phyloP scores from a whole-genome alignment of 1,284 basidiomycete genomes.

The Meira miltonrushii region DNA sequence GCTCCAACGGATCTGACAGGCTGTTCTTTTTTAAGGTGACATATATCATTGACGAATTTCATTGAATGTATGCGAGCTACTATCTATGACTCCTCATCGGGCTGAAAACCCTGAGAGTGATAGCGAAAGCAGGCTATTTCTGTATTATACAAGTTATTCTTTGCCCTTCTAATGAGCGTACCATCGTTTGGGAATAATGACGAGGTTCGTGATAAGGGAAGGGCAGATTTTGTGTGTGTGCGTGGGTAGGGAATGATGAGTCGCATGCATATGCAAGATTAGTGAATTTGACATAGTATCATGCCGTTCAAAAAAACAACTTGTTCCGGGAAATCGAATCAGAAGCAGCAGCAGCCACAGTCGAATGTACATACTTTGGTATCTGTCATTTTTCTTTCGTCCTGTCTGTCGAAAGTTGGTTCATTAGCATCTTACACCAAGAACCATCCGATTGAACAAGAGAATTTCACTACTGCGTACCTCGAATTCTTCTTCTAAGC shows the following conservation, averaged over 20 bases:
- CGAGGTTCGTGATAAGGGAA: conserved; percentile 8
- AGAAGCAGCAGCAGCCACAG: not conserved
- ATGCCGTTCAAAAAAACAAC: not conserved
- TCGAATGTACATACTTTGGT: not conserved
- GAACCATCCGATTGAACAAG: not conserved
- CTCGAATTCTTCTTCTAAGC: conserved; percentile 1
- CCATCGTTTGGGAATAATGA: not conserved
- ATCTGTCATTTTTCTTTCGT: not conserved
- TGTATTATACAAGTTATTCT: not conserved
- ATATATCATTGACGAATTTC: no score
- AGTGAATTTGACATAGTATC: not conserved
- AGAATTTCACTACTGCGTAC: not conserved
- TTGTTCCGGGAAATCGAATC: not conserved
- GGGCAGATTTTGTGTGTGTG: not conserved
- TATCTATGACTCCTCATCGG: conserved; percentile 8
- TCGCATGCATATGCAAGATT: not conserved
- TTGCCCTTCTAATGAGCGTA: conserved; percentile 7
- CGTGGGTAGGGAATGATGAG: not conserved
- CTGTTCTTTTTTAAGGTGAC: no score
- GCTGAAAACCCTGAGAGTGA: not conserved
- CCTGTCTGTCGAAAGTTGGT: not conserved
- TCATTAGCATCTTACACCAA: no score
- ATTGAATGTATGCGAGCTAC: conserved; percentile 6
- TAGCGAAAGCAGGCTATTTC: conserved; percentile 7
- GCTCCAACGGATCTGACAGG: no score